Percentiles rank a stretch among this genome's conserved stretches.
phyloP scores from a whole-genome alignment of 208 protist genomes.

The Trypanosoma lewisi region DNA sequence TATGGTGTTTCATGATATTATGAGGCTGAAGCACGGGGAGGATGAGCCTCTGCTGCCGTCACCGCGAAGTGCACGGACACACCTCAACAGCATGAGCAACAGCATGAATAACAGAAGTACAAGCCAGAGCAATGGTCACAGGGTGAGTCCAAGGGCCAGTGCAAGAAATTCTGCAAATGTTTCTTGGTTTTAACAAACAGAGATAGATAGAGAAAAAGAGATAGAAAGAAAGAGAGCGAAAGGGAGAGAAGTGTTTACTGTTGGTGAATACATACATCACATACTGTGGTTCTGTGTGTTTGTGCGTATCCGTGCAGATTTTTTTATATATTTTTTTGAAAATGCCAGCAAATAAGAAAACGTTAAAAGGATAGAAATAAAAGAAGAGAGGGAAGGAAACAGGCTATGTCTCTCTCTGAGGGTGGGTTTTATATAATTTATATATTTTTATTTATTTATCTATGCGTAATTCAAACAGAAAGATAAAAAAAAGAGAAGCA shows the following conservation, averaged over 20 bases:
- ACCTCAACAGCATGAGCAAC: slow-evolving; percentile 11
- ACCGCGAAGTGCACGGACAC: slow-evolving; percentile 15
- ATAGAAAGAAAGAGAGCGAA: neutral
- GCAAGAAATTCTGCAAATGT: slow-evolving; percentile 32
- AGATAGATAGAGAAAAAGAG: neutral
- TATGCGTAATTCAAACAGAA: too few relatives aligned
- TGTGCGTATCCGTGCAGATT: neutral
- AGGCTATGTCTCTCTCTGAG: too few relatives aligned
- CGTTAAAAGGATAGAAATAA: too few relatives aligned
- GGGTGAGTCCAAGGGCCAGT: neutral
- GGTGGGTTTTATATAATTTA: too few relatives aligned
- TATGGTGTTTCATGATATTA: slow-evolving; percentile 71
- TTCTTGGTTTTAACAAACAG: slow-evolving; percentile 39
- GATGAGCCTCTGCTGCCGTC: slow-evolving; percentile 21
- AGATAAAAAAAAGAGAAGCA: too few relatives aligned
- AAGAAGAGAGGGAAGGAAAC: too few relatives aligned
- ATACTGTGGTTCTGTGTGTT: neutral
- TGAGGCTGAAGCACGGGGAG: slow-evolving; percentile 55
- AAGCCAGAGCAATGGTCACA: slow-evolving; percentile 4
- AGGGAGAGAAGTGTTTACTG: neutral
- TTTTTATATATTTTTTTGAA: neutral
- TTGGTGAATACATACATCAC: too few relatives aligned
- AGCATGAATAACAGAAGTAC: neutral
- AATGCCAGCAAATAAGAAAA: too few relatives aligned
- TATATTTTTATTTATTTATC: neutral